Conservation (phyloP, 2,329 filamentous ascomycete genomes). For the Bipolaris bicolor region DNA sequence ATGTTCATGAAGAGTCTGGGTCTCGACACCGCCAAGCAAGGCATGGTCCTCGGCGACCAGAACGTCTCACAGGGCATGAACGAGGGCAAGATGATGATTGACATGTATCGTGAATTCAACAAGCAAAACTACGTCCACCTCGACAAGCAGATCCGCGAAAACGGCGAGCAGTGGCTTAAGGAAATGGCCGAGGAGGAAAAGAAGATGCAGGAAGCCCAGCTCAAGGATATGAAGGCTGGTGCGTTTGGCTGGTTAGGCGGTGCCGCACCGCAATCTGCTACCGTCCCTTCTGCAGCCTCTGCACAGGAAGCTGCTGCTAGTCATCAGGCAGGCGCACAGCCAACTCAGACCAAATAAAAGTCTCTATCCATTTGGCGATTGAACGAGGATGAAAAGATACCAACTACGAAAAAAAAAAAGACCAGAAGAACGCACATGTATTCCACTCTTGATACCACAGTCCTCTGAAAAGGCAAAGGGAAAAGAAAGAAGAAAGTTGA, state of each 20-base stretch:
- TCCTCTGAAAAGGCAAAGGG: no score
- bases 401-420: neutral
- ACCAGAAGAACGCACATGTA: neutral
- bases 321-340: constrained; percentile 20
- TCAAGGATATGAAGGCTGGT: constrained; percentile 81
- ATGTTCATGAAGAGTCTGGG: constrained; percentile 76
- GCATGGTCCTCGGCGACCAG: constrained; percentile 60
- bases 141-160: constrained; percentile 88
- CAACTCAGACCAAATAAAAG: constrained; percentile 20
- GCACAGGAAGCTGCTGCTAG: constrained; percentile 25
- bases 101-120: constrained; percentile 89
- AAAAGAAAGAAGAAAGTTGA: no score
- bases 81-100: constrained; percentile 96
- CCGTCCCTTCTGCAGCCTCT: constrained; percentile 24
- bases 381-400: constrained; percentile 6
- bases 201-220: constrained; percentile 85
- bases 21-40: constrained; percentile 67
- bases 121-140: constrained; percentile 87
- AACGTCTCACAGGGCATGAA: constrained; percentile 77
- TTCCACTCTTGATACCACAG: constrained; percentile 13
- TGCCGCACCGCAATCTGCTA: constrained; percentile 15
- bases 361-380: constrained; percentile 2
- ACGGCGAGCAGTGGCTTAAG: constrained; percentile 94
- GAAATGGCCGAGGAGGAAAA: constrained; percentile 90
- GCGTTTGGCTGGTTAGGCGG: constrained; percentile 42